Percentiles rank a stretch among this genome's conserved stretches.
These are phyloP conservation scores for Cytospora leucostoma DNA, from an alignment of 2,329 filamentous ascomycete genomes.

Conservation along the genomic window DNA sequence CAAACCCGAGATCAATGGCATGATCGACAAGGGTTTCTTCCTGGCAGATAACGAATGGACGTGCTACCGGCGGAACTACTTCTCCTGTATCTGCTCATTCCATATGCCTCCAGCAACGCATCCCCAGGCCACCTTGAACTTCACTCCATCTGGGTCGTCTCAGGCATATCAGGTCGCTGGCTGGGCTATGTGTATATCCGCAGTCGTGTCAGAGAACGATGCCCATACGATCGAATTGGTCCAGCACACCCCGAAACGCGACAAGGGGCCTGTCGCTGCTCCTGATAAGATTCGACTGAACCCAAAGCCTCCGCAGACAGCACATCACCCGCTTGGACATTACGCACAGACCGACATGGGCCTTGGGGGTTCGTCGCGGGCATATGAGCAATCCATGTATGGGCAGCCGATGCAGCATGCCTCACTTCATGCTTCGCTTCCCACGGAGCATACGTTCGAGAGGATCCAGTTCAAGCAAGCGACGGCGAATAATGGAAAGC, in stretches of 20 bases:
- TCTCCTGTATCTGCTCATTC: slow-evolving; percentile 81
- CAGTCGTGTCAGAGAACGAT: slow-evolving; percentile 74
- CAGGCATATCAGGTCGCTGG: slow-evolving; percentile 67
- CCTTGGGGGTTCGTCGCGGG: slow-evolving; percentile 38
- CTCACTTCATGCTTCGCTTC: slow-evolving; percentile 37
- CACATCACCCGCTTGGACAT: slow-evolving; percentile 47
- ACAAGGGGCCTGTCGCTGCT: slow-evolving; percentile 79
- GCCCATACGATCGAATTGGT: slow-evolving; percentile 81
- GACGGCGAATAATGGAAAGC: slow-evolving; percentile 90
- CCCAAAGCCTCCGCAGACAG: slow-evolving; percentile 61
- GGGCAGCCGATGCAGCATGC: slow-evolving; percentile 37
- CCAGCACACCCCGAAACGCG: slow-evolving; percentile 88
- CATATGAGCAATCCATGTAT: slow-evolving; percentile 46
- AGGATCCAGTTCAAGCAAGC: slow-evolving; percentile 94
- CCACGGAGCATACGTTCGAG: slow-evolving; percentile 70
- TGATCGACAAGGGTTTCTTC: slow-evolving; percentile 90
- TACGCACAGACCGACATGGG: slow-evolving; percentile 44
- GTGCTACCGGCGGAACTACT: slow-evolving; percentile 90
- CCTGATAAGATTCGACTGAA: slow-evolving; percentile 69
- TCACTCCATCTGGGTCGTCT: slow-evolving; percentile 52
- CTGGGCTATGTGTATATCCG: slow-evolving; percentile 83
- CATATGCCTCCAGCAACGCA: slow-evolving; percentile 60
- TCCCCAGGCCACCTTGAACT: slow-evolving; percentile 44
- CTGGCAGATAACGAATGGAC: slow-evolving; percentile 81
- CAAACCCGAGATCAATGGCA: slow-evolving; percentile 73